Conservation (phyloP, 768 basidiomycete species). For the Agaricus bisporus region DNA sequence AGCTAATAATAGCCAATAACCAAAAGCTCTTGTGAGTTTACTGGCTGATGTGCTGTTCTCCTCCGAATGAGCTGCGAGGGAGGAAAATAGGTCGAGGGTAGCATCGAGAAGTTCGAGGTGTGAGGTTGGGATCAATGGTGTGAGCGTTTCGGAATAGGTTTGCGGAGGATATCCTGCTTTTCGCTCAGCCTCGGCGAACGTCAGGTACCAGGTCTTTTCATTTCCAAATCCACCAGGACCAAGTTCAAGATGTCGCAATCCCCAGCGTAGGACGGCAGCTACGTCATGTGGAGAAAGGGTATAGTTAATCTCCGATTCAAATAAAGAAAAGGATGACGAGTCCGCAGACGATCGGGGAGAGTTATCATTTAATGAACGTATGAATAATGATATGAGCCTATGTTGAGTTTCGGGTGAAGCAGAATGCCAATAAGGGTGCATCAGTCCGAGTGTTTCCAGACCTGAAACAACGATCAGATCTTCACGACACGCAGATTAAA, state of each 20-base stretch:
- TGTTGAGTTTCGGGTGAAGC: conserved; percentile 66
- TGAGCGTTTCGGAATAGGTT: conserved; percentile 56
- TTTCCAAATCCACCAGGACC: conserved; percentile 57
- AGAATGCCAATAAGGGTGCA: conserved; percentile 83
- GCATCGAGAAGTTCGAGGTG: conserved; percentile 55
- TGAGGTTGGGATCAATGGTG: conserved; percentile 50
- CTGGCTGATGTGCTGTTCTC: conserved; percentile 70
- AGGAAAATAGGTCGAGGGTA: conserved; percentile 58
- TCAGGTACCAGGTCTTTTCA: conserved; percentile 60
- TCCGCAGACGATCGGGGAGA: conserved; percentile 48
- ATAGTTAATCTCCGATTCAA: conserved; percentile 60
- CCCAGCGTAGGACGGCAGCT: conserved; percentile 79
- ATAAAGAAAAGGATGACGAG: conserved; percentile 36
- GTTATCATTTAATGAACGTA: conserved; percentile 53
- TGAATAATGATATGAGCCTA: conserved; percentile 63
- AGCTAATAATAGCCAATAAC: conserved; percentile 62
- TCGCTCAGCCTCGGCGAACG: conserved; percentile 58
- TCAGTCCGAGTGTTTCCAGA: conserved; percentile 75
- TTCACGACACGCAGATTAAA: conserved; percentile 9
- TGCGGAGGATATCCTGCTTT: conserved; percentile 51
- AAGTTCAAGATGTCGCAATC: conserved; percentile 64
- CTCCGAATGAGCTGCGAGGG: conserved; percentile 68
- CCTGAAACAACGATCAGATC: conserved; percentile 33
- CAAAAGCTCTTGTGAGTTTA: conserved; percentile 68
- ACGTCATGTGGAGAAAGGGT: conserved; percentile 70